phyloP scores from a whole-genome alignment of 129 eudicot genomes.

The Lonicera japonica region DNA sequence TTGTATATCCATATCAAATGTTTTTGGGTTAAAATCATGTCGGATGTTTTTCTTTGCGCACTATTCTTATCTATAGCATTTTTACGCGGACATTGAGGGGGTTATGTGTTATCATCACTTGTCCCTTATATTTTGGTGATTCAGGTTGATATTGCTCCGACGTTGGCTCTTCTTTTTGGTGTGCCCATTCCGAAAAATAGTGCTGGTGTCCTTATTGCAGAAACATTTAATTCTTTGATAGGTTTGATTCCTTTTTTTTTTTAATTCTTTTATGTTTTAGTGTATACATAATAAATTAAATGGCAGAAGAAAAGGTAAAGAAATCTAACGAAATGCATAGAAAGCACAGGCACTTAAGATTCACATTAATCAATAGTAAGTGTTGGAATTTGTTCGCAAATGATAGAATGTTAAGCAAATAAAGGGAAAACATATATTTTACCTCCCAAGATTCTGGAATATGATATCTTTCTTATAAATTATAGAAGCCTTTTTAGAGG shows the following conservation, averaged over 20 bases:
- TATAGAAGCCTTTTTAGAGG: no score
- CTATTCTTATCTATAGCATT: neutral
- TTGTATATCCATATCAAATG: no score
- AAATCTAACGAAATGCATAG: neutral
- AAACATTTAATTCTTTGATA: conserved; percentile 45
- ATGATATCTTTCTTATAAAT: no score
- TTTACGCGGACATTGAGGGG: neutral
- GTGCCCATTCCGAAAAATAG: conserved; percentile 88
- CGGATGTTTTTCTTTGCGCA: neutral
- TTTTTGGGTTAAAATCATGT: neutral
- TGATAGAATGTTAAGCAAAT: no score
- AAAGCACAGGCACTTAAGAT: neutral
- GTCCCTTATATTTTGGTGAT: conserved; percentile 16
- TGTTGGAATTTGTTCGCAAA: no score
- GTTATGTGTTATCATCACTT: neutral
- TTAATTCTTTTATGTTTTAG: neutral
- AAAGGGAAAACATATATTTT: no score
- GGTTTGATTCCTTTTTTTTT: conserved; percentile 35
- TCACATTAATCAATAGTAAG: no score
- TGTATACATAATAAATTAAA: neutral
- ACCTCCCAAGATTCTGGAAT: no score
- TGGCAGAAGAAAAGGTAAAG: neutral
- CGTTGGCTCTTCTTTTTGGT: conserved; percentile 87
- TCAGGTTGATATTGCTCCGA: conserved; percentile 83
- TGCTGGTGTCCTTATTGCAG: conserved; percentile 62